Conservation (phyloP, 768 basidiomycete species). For the Lentinula lateritia region DNA sequence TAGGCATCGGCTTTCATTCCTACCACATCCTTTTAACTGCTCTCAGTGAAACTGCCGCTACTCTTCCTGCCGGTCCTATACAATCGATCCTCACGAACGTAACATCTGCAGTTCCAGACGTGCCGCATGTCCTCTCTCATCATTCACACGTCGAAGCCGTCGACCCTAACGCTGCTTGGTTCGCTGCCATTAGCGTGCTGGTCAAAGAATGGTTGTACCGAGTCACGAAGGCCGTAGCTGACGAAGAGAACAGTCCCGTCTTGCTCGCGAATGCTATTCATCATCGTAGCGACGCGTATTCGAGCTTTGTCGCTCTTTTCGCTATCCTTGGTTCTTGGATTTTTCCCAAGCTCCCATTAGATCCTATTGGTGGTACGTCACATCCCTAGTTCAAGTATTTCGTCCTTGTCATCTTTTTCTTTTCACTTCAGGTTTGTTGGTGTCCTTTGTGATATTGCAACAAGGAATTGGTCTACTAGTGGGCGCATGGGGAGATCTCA, state of each 20-base stretch:
- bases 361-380: constrained; percentile 83
- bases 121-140: constrained; percentile 47
- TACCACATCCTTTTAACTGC: constrained; percentile 76
- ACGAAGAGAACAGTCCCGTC: constrained; percentile 87
- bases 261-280: constrained; percentile 94
- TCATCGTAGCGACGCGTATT: constrained; percentile 96
- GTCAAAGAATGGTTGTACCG: constrained; percentile 93
- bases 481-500: constrained; percentile 75
- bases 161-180: constrained; percentile 96
- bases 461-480: constrained; percentile 67
- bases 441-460: constrained; percentile 83
- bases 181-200: constrained; percentile 75
- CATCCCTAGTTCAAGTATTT: constrained; percentile 3
- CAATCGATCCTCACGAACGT: constrained; percentile 59
- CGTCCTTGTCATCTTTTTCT: not conserved
- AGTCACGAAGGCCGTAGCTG: constrained; percentile 82
- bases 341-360: constrained; percentile 82
- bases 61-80: constrained; percentile 57
- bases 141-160: constrained; percentile 53
- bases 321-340: constrained; percentile 90
- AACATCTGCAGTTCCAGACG: constrained; percentile 47
- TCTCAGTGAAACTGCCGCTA: constrained; percentile 58
- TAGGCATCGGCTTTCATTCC: constrained; percentile 88
- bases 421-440: constrained; percentile 56
- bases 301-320: constrained; percentile 83